Evolutionary conservation across 768 basidiomycete species (phyloP).

Genomic region (Cantharellus anzutake): DNA sequence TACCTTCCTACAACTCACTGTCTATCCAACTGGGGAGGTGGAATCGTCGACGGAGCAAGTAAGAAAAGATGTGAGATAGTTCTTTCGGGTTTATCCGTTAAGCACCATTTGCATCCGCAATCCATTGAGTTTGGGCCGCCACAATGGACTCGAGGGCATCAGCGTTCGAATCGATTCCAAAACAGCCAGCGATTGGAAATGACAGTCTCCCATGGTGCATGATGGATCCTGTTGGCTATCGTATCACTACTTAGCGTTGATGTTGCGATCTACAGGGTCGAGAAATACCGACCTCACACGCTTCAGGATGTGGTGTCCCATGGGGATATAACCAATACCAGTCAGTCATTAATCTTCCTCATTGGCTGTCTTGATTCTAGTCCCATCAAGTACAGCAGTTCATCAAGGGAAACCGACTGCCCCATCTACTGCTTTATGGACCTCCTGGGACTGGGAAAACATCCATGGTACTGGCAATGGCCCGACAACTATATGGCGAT

Average conservation of each 20-base stretch:
- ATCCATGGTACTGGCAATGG: conserved; percentile 89
- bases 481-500: conserved; percentile 78
- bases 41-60: conserved; percentile 56
- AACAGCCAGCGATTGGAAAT: background rate
- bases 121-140: too few species aligned
- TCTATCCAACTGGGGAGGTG: conserved; percentile 77
- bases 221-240: background rate
- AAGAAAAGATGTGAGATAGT: conserved; percentile 20
- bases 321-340: conserved; percentile 84
- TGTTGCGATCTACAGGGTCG: conserved; percentile 45
- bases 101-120: too few species aligned
- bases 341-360: conserved; percentile 29
- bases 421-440: conserved; percentile 92
- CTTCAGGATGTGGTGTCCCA: conserved; percentile 94
- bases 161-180: too few species aligned
- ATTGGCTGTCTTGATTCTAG: background rate
- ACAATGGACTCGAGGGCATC: too few species aligned
- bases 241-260: background rate
- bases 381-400: conserved; percentile 69
- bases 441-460: conserved; percentile 99
- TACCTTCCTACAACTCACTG: background rate
- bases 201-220: conserved; percentile 35
- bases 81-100: too few species aligned
- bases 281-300: conserved; percentile 87
- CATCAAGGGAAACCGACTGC: conserved; percentile 83